A percentile compares a stretch with the other conserved stretches of the same genome.
phyloP scores from a whole-genome alignment of 306 rosid genomes.

The Rosa persica region DNA sequence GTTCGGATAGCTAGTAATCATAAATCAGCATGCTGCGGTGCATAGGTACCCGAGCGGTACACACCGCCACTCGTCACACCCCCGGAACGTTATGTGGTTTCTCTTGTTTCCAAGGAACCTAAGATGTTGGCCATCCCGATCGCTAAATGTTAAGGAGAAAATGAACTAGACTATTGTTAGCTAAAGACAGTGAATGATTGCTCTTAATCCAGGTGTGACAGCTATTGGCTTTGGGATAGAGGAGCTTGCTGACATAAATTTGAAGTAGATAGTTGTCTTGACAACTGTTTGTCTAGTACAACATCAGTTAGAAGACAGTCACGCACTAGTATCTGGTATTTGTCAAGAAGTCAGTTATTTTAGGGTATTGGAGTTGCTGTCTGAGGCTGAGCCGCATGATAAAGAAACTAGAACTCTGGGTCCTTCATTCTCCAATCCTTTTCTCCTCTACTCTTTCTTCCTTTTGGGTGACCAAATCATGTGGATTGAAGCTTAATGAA shows the following conservation, averaged over 20 bases:
- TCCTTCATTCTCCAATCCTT: not conserved
- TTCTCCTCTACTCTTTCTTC: not conserved
- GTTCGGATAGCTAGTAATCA: not conserved
- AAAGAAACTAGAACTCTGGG: not conserved
- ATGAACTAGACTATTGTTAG: not conserved
- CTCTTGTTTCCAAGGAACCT: not conserved
- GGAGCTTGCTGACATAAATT: not conserved
- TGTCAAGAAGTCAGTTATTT: not conserved
- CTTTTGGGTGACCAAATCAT: not conserved
- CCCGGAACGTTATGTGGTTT: not conserved
- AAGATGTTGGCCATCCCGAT: not conserved
- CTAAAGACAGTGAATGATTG: not conserved
- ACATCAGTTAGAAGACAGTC: not conserved
- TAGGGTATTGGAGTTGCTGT: not conserved
- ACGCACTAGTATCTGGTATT: not conserved
- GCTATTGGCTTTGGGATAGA: not conserved
- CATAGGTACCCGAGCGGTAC: not conserved
- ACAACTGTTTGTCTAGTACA: not conserved
- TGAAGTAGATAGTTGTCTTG: not conserved
- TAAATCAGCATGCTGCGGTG: not conserved
- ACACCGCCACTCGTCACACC: not conserved
- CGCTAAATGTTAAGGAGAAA: not conserved
- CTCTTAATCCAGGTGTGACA: not conserved
- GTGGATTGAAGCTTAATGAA: not conserved
- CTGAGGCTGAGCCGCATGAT: not conserved